Percentiles rank a stretch among this genome's conserved stretches.
These are phyloP conservation scores for Dryas drummondii DNA, from an alignment of 306 rosid species.

Conservation along the genomic window DNA sequence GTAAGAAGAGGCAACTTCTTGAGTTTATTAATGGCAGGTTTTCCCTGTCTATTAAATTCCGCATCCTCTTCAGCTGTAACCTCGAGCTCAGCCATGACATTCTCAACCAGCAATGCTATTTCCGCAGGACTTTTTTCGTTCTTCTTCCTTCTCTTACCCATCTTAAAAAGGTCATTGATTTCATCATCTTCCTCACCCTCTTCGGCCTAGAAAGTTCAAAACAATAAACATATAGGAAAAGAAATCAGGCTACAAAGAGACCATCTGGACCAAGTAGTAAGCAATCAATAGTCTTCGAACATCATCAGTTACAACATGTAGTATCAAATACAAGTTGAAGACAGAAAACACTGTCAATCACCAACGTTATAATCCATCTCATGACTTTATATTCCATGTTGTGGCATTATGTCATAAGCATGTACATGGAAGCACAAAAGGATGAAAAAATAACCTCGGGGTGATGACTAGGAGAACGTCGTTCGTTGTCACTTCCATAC, in stretches of 20 bases:
- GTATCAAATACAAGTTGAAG: not conserved
- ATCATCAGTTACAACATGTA: not conserved
- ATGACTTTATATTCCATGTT: not conserved
- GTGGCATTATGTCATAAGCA: not conserved
- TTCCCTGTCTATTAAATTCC: slow-evolving; percentile 73
- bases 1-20: slow-evolving; percentile 82
- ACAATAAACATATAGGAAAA: slow-evolving; percentile 8
- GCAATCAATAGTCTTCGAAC: not conserved
- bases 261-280: not conserved
- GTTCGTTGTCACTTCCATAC: slow-evolving; percentile 67
- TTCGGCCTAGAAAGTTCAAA: slow-evolving; percentile 64
- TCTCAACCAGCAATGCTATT: slow-evolving; percentile 86
- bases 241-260: not conserved
- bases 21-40: slow-evolving; percentile 89
- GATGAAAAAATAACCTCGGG: slow-evolving; percentile 62
- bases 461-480: slow-evolving; percentile 62
- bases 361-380: not conserved
- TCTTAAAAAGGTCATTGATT: slow-evolving; percentile 68
- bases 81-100: slow-evolving; percentile 97
- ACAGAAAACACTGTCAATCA: not conserved
- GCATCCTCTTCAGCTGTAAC: slow-evolving; percentile 97
- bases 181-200: slow-evolving; percentile 90
- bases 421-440: not conserved
- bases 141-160: slow-evolving; percentile 83
- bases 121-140: slow-evolving; percentile 88